Evolutionary conservation across 306 rosid genomes (phyloP).

Genomic region (Vigna trinervia): DNA sequence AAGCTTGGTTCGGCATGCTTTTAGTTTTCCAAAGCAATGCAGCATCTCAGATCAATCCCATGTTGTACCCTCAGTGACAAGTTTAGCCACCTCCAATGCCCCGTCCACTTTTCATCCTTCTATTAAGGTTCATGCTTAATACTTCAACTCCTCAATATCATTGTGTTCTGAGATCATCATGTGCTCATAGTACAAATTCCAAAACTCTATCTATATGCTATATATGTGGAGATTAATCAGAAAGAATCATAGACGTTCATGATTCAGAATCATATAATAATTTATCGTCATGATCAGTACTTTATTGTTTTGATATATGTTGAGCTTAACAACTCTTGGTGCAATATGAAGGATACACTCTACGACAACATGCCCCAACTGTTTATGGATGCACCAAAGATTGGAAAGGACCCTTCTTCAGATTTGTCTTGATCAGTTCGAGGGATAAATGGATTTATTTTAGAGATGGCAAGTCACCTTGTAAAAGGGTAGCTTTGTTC

Average conservation of each 20-base stretch:
- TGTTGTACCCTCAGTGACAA: slow-evolving; percentile 51
- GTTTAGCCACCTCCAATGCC: slow-evolving; percentile 48
- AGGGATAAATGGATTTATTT: slow-evolving; percentile 27
- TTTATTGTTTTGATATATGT: neutral
- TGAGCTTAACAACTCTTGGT: slow-evolving; percentile 45
- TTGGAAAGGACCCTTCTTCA: slow-evolving; percentile 51
- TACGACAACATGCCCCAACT: slow-evolving; percentile 47
- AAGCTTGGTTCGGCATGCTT: slow-evolving; percentile 48
- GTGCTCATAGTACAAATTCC: neutral
- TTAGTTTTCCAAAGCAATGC: slow-evolving; percentile 53
- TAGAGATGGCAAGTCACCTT: slow-evolving; percentile 36
- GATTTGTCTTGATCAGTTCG: slow-evolving; percentile 46
- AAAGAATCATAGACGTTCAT: no score
- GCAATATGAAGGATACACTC: slow-evolving; percentile 52
- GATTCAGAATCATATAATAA: no score
- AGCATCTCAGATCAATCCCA: slow-evolving; percentile 55
- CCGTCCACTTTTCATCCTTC: slow-evolving; percentile 58
- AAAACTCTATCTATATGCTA: neutral
- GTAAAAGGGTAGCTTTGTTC: slow-evolving; percentile 21
- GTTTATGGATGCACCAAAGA: slow-evolving; percentile 52
- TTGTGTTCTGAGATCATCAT: neutral
- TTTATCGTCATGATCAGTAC: neutral
- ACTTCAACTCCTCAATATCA: slow-evolving; percentile 44
- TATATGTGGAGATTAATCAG: neutral
- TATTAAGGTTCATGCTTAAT: slow-evolving; percentile 49